Percentiles rank a stretch among this genome's conserved stretches.
Evolutionary conservation across 2,329 filamentous ascomycete species (phyloP).

Genomic region (Claviceps digitariae): DNA sequence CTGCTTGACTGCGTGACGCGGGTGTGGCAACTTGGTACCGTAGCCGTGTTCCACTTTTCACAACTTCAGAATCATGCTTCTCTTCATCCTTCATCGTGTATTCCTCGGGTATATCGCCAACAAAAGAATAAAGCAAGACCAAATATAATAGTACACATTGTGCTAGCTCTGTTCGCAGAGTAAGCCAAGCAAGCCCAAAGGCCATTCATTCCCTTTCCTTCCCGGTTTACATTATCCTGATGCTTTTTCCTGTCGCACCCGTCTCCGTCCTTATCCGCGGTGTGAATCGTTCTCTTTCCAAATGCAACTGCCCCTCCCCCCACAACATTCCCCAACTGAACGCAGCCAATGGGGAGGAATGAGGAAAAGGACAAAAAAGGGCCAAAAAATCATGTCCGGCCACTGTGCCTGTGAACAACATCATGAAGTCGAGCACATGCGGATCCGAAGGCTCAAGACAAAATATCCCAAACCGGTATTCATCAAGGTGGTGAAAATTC

Average conservation of each 20-base stretch:
- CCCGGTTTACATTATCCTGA: background rate
- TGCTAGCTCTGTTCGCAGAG: background rate
- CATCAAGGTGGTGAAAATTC: too few relatives aligned
- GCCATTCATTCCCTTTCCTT: background rate
- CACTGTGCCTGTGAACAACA: background rate
- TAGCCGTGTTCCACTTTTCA: background rate
- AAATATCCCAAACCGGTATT: background rate
- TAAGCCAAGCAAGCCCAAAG: background rate
- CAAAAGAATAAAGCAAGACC: constrained; percentile 2
- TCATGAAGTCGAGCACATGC: background rate
- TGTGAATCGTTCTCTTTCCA: background rate
- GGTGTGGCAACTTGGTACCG: too few relatives aligned
- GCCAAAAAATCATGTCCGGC: background rate
- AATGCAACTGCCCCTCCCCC: background rate
- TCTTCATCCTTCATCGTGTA: background rate
- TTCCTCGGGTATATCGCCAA: constrained; percentile 10
- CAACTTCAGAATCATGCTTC: background rate
- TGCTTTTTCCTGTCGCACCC: background rate
- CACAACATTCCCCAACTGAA: too few relatives aligned
- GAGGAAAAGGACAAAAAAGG: too few relatives aligned
- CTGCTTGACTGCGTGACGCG: too few relatives aligned
- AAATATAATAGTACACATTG: constrained; percentile 9
- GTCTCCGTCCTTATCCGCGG: too few relatives aligned
- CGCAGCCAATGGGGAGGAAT: too few relatives aligned
- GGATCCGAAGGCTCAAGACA: background rate